Evolutionary conservation across 169 alveolate genomes (phyloP).

Genomic region (Plasmodium berghei): DNA sequence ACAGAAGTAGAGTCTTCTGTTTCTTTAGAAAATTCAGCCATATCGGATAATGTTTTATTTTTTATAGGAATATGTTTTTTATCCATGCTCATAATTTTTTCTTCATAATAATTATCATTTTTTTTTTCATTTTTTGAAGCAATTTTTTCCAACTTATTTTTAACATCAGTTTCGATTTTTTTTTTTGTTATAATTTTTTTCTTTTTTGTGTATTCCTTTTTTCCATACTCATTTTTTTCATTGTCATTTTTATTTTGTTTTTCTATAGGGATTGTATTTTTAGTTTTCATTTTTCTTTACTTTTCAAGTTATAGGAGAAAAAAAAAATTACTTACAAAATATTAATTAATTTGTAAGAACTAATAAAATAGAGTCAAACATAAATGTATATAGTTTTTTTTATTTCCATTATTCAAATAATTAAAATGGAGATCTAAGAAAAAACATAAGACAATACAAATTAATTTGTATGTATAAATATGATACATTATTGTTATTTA

Average conservation of each 20-base stretch:
- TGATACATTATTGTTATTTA: no score
- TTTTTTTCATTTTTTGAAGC: constrained; percentile 38
- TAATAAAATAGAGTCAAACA: no score
- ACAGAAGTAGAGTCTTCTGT: constrained; percentile 5
- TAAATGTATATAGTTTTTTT: no score
- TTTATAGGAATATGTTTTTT: constrained; percentile 50
- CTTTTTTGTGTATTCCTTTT: constrained; percentile 35
- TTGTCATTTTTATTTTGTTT: constrained; percentile 45
- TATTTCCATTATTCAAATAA: no score
- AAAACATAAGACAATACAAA: no score
- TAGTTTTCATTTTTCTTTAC: constrained; percentile 31
- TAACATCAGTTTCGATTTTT: constrained; percentile 28
- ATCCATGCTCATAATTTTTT: constrained; percentile 12
- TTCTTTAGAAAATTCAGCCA: constrained; percentile 2
- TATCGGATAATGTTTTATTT: constrained; percentile 27
- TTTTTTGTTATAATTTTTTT: constrained; percentile 50
- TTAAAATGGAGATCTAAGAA: no score
- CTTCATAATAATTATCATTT: constrained; percentile 15
- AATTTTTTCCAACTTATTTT: constrained; percentile 26
- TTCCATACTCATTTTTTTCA: constrained; percentile 28
- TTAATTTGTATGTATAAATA: no score
- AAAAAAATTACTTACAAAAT: no score
- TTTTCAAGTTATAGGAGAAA: not conserved
- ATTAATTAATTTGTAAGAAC: no score
- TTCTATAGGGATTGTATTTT: constrained; percentile 21